phyloP scores from a whole-genome alignment of 805 yeast genomes.

The Blastobotrys americana region DNA sequence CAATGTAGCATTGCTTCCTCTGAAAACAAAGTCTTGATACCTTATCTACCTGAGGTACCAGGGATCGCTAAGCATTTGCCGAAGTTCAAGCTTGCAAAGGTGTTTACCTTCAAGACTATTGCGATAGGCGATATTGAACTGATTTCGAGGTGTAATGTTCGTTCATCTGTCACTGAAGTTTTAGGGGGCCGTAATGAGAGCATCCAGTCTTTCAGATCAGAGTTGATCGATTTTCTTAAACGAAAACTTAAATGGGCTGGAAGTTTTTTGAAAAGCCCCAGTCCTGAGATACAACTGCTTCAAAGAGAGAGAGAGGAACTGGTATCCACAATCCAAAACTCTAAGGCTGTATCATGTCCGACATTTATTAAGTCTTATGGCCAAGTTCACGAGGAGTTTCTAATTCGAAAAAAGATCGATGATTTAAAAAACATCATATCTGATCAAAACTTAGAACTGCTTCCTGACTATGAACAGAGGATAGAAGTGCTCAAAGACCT shows the following conservation, averaged over 20 bases:
- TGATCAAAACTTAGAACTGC: conserved; percentile 78
- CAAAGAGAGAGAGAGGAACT: conserved; percentile 34
- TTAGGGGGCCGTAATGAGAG: conserved; percentile 1
- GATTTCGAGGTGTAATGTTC: conserved; percentile 5
- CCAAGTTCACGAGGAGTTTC: conserved; percentile 40
- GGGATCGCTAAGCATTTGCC: conserved; percentile 8
- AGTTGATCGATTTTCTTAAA: conserved; percentile 1
- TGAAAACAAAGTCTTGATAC: conserved; percentile 1
- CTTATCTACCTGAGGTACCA: conserved; percentile 7
- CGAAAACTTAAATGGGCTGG: conserved; percentile 29
- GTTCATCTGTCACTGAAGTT: neutral
- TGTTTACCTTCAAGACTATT: neutral
- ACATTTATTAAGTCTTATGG: conserved; percentile 41
- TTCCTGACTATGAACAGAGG: conserved; percentile 93
- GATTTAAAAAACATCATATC: conserved; percentile 57
- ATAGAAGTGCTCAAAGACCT: conserved; percentile 67
- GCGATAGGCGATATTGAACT: conserved; percentile 7
- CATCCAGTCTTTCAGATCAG: neutral
- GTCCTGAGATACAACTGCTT: conserved; percentile 33
- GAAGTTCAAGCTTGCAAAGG: neutral
- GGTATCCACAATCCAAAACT: conserved; percentile 27
- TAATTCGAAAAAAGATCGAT: conserved; percentile 45
- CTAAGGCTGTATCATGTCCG: conserved; percentile 32
- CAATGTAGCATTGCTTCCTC: conserved; percentile 1
- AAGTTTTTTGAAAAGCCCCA: conserved; percentile 34